Conservation (phyloP, 2,329 filamentous ascomycete genomes). For the Cercospora sp. region DNA sequence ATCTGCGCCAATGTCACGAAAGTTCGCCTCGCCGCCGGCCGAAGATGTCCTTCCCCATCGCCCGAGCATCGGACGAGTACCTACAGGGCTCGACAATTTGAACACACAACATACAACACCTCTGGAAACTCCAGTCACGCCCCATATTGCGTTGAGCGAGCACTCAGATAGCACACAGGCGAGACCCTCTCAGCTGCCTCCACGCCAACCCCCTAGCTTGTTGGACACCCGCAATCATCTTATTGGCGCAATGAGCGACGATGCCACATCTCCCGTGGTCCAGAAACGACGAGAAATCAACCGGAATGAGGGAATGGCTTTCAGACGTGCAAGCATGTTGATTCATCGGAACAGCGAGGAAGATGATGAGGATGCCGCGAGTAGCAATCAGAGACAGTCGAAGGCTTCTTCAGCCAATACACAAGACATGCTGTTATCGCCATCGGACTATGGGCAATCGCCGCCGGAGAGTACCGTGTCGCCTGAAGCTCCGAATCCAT, state of each 20-base stretch:
- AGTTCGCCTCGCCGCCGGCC: constrained; percentile 26
- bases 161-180: neutral
- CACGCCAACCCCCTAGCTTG: constrained; percentile 15
- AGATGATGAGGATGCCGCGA: constrained; percentile 16
- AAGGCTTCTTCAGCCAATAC: constrained; percentile 14
- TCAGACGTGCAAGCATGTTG: constrained; percentile 37
- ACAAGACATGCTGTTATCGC: constrained; percentile 9
- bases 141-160: neutral
- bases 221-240: constrained; percentile 21
- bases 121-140: constrained; percentile 12
- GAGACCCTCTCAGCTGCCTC: neutral
- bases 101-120: constrained; percentile 10
- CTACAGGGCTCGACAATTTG: constrained; percentile 29
- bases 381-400: constrained; percentile 10
- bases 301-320: constrained; percentile 34
- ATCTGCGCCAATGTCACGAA: constrained; percentile 31
- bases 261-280: constrained; percentile 25
- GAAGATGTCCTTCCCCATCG: constrained; percentile 19
- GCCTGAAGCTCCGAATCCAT: constrained; percentile 26
- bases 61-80: constrained; percentile 29
- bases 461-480: constrained; percentile 26
- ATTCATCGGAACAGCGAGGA: constrained; percentile 30
- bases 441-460: constrained; percentile 19
- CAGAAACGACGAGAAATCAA: constrained; percentile 33
- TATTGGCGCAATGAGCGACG: constrained; percentile 13